Percentiles rank a stretch among this genome's conserved stretches.
These are phyloP conservation scores for Xylaria curta DNA, from an alignment of 495 filamentous ascomycete genomes.

Conservation along the genomic window DNA sequence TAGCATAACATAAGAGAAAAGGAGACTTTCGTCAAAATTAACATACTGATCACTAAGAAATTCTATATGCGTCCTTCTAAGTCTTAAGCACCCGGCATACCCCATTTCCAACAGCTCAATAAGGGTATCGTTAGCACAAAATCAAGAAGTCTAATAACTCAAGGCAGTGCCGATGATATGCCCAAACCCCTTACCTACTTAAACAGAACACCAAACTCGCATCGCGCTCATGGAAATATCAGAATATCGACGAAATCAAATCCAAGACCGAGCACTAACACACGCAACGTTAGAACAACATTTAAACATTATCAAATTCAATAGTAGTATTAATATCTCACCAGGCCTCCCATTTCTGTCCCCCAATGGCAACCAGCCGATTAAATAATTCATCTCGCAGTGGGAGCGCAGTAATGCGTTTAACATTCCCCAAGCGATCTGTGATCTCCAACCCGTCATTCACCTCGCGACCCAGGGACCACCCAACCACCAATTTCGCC, in stretches of 20 bases:
- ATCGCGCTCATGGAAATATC: not conserved
- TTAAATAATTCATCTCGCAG: constrained; percentile 86
- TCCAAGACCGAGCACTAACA: constrained; percentile 5
- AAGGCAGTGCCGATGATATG: not conserved
- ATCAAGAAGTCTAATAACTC: constrained; percentile 1
- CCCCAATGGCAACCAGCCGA: constrained; percentile 78
- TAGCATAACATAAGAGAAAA: not conserved
- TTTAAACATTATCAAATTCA: not conserved
- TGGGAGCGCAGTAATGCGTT: constrained; percentile 73
- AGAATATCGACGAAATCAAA: not conserved
- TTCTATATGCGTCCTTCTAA: not conserved
- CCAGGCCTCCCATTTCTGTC: constrained; percentile 88
- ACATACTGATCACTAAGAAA: not conserved
- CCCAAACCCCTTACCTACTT: not conserved
- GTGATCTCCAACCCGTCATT: constrained; percentile 78
- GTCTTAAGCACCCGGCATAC: not conserved
- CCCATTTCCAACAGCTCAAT: not conserved
- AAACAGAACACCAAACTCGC: not conserved
- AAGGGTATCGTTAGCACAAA: not conserved
- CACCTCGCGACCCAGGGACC: constrained; percentile 77
- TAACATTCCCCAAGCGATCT: constrained; percentile 59
- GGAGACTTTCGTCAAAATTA: not conserved
- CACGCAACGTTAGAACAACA: not conserved
- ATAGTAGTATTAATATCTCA: constrained; percentile 45
- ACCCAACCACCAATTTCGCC: constrained; percentile 82